A percentile compares a stretch with the other conserved stretches of the same genome.
These are phyloP conservation scores for Verticillium tricorpus DNA, from an alignment of 2,329 filamentous ascomycete genomes.

Conservation along the genomic window DNA sequence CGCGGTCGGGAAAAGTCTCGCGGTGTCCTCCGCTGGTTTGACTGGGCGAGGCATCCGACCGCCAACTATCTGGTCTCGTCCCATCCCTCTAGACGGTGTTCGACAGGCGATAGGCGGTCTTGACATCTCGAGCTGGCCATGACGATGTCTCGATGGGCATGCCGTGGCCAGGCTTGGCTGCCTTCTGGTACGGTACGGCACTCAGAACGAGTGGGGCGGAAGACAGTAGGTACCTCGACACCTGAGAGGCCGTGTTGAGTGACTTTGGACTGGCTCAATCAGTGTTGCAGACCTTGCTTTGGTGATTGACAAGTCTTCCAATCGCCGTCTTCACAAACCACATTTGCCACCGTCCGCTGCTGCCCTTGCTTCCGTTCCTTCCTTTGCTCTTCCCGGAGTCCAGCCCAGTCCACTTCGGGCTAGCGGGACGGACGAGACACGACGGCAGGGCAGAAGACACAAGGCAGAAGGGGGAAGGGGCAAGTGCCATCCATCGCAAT, in stretches of 20 bases:
- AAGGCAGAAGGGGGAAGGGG: not conserved
- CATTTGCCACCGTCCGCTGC: not conserved
- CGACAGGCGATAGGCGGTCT: not conserved
- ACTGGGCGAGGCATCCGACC: not conserved
- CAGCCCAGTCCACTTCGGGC: slow-evolving; percentile 7
- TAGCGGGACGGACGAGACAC: not conserved
- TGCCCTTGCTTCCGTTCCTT: not conserved
- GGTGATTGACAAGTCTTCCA: too few relatives aligned
- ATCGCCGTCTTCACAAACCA: not conserved
- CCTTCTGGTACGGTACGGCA: not conserved
- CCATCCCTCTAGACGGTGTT: not conserved
- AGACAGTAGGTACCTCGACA: not conserved
- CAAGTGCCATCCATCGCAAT: not conserved
- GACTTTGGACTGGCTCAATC: too few relatives aligned
- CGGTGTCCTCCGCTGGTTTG: not conserved
- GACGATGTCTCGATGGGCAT: not conserved
- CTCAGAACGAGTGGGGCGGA: not conserved
- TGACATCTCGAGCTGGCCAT: not conserved
- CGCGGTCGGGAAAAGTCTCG: not conserved
- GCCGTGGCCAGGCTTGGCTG: not conserved
- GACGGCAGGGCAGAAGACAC: not conserved
- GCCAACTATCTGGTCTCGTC: not conserved
- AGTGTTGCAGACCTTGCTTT: too few relatives aligned
- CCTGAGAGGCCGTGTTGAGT: too few relatives aligned
- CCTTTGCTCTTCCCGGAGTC: not conserved